phyloP scores from a whole-genome alignment of 495 filamentous ascomycete genomes.

The Articulospora tetracladia region DNA sequence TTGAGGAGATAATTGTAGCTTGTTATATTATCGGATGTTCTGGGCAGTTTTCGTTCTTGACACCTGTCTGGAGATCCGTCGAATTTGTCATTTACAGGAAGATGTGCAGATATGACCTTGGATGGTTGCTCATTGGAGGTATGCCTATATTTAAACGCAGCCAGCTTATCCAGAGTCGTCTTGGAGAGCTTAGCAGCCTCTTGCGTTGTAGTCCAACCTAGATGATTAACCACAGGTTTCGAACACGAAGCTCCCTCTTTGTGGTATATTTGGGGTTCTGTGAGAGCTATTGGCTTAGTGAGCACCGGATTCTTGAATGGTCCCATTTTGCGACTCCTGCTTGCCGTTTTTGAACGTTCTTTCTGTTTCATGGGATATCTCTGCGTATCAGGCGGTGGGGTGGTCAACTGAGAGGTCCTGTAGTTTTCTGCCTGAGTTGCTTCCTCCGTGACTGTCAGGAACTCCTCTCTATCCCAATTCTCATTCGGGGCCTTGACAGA shows the following conservation, averaged over 20 bases:
- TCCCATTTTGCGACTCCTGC: neutral
- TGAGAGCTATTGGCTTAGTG: slow-evolving; percentile 6
- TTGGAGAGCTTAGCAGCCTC: slow-evolving; percentile 14
- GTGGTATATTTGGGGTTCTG: neutral
- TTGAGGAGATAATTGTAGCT: too few species aligned
- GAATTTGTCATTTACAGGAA: too few species aligned
- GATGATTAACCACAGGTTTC: neutral
- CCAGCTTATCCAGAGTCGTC: slow-evolving; percentile 20
- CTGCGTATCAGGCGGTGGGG: slow-evolving; percentile 1
- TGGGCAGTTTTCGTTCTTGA: too few species aligned
- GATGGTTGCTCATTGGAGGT: neutral
- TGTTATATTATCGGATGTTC: too few species aligned
- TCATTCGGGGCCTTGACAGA: neutral
- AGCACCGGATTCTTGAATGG: slow-evolving; percentile 12
- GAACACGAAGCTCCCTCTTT: neutral
- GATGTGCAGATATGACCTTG: neutral
- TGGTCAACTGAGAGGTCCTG: slow-evolving; percentile 4
- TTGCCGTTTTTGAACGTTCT: neutral
- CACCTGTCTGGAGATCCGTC: too few species aligned
- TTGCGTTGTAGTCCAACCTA: slow-evolving; percentile 15
- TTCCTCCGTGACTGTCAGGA: neutral
- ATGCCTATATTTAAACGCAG: slow-evolving; percentile 15
- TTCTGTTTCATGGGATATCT: slow-evolving; percentile 1
- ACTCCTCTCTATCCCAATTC: neutral
- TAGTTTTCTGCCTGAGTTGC: neutral